Percentiles rank a stretch among this genome's conserved stretches.
These are phyloP conservation scores for Asterochloris sp. DNA, from an alignment of 139 green algal species.

Conservation along the genomic window DNA sequence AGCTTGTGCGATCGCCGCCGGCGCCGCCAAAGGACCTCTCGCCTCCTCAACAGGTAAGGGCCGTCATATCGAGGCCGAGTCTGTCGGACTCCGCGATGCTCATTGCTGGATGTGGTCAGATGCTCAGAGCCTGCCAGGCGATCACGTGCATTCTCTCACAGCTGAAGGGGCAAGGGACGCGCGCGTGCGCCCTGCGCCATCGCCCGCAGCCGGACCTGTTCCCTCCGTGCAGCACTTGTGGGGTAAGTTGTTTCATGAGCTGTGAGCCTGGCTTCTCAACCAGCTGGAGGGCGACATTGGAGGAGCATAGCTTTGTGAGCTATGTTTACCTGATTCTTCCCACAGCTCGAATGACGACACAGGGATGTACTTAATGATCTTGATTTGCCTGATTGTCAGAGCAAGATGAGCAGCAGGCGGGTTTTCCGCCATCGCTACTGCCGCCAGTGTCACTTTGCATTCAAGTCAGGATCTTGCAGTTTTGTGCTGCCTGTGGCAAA, in stretches of 20 bases:
- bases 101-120: not conserved
- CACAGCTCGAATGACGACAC: not conserved
- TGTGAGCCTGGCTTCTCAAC: too few relatives aligned
- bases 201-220: too few relatives aligned
- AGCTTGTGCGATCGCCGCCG: slow-evolving; percentile 64
- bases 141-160: not conserved
- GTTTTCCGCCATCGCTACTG: not conserved
- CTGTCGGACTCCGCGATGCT: not conserved
- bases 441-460: too few relatives aligned
- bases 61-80: not conserved
- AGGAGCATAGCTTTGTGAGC: not conserved
- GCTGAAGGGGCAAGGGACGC: too few relatives aligned
- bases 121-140: not conserved
- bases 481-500: too few relatives aligned
- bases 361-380: not conserved
- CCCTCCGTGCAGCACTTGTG: too few relatives aligned
- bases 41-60: slow-evolving; percentile 54
- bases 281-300: too few relatives aligned
- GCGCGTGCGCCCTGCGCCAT: too few relatives aligned
- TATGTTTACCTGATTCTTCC: not conserved
- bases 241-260: too few relatives aligned
- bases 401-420: not conserved
- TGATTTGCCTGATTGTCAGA: not conserved
- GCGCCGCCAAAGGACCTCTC: slow-evolving; percentile 59
- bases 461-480: too few relatives aligned